phyloP scores from a whole-genome alignment of 2,329 filamentous ascomycete species.

The Calycina marina region DNA sequence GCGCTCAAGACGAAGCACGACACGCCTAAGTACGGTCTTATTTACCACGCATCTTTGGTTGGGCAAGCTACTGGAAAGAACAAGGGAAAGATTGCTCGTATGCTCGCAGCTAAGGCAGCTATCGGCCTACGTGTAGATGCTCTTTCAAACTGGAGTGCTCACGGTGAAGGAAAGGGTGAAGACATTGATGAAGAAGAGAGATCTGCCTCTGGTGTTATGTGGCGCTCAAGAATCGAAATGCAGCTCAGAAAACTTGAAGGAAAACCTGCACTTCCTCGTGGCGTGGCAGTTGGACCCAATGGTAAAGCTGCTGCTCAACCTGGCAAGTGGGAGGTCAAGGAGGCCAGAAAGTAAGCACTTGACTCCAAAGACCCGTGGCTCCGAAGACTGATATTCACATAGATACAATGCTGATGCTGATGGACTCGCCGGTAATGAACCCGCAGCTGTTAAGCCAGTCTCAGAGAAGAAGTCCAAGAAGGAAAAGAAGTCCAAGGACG shows the following conservation, averaged over 20 bases:
- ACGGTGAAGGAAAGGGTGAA: conserved; percentile 47
- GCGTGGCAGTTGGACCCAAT: conserved; percentile 60
- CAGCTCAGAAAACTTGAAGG: conserved; percentile 70
- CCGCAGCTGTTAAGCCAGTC: conserved; percentile 32
- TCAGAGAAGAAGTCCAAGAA: conserved; percentile 30
- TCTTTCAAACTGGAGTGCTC: conserved; percentile 59
- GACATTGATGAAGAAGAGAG: conserved; percentile 78
- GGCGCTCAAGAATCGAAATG: conserved; percentile 61
- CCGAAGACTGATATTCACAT: neutral
- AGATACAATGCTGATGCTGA: conserved; percentile 77
- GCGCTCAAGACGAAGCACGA: conserved; percentile 98
- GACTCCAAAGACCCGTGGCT: neutral
- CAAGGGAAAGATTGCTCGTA: conserved; percentile 98
- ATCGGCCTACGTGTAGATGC: conserved; percentile 89
- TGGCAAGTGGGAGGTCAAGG: conserved; percentile 82
- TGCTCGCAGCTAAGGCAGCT: conserved; percentile 85
- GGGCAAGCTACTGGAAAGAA: conserved; percentile 96
- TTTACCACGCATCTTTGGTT: conserved; percentile 85
- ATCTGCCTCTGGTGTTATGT: conserved; percentile 60
- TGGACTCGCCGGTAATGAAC: conserved; percentile 57
- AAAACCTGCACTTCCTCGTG: conserved; percentile 70
- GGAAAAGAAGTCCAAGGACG: conserved; percentile 35
- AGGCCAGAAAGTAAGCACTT: conserved; percentile 62
- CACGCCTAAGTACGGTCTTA: conserved; percentile 94
- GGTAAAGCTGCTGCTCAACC: conserved; percentile 45